Evolutionary conservation across 108 stramenopile species (phyloP), one percentile per base, ranked within the genome.

Genomic region (Cyclotella baltica): DNA sequence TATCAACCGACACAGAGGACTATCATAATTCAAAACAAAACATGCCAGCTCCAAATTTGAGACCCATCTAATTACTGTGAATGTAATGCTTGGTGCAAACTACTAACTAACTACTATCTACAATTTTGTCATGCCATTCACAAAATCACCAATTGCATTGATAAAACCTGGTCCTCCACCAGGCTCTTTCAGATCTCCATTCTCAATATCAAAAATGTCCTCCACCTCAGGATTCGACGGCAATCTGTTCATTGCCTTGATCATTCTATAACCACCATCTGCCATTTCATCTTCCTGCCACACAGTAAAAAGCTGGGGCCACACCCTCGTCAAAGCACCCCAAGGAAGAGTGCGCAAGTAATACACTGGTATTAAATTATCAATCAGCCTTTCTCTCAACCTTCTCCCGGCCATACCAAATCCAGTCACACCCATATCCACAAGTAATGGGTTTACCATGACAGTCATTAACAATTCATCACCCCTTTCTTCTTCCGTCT

Each of bases 361-460:
- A 63, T 98, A 98, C 0, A 88, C 83, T 63, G 86, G 70, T 23
- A 77, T 56, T 68, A 94, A 80, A 13, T 59, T 66, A 81, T 94
- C 93, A 71, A 94, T 84, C 71, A 98, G 70, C 29, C 95, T 88
- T 74, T 98, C 96, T 11, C 95, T 81, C 53, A 96, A 75, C 69
- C 91, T 82, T 27, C 97, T 82, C 22, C 97, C 97, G 16, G 95
- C 96, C 93, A 97, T 89, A 46, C 97, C 97, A 81, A 96, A 98
- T 55, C 97, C 97, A 10, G 96, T 96, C 15, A 94, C 93, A 51
- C 95, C 97, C 96, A 96, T 96, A 84, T 98, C 96, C 19, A 98
- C 94, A 50, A 98, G 71, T 6, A 87, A 72, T n/a, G 97, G 97
- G 76, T 98, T 98, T 13, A 98, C 88, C 75, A 98, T 90, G 25